Evolutionary conservation across 2,329 filamentous ascomycete species (phyloP).

Genomic region (Dothideomycetes sp.): DNA sequence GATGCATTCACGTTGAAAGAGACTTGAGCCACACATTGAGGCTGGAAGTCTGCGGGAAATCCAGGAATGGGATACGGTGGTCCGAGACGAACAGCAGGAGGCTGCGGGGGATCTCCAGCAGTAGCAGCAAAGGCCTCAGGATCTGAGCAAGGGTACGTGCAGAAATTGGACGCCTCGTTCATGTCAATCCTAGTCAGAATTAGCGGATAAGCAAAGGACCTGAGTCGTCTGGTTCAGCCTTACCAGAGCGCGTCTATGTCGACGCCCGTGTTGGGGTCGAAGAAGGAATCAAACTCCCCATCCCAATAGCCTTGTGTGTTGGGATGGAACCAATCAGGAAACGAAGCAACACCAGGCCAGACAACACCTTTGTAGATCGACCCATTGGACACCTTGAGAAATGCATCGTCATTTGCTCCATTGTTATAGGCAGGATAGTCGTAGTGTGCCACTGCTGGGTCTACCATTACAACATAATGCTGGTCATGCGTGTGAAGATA

Average conservation of each 20-base stretch:
- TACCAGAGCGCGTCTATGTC: constrained; percentile 69
- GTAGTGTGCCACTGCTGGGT: constrained; percentile 46
- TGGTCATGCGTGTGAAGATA: constrained; percentile 38
- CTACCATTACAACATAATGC: constrained; percentile 55
- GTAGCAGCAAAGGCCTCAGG: constrained; percentile 25
- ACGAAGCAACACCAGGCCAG: constrained; percentile 52
- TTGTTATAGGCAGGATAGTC: constrained; percentile 48
- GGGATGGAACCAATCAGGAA: constrained; percentile 59
- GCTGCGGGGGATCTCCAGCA: constrained; percentile 45
- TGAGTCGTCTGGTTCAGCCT: too few relatives aligned
- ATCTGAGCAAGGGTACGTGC: constrained; percentile 26
- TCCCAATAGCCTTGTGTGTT: constrained; percentile 60
- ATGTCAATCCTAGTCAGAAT: too few relatives aligned
- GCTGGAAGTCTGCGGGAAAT: constrained; percentile 58
- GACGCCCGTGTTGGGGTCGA: constrained; percentile 51
- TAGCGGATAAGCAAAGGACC: too few relatives aligned
- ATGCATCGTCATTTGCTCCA: constrained; percentile 47
- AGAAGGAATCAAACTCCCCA: constrained; percentile 54
- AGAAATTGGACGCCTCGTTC: constrained; percentile 50
- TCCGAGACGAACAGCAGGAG: constrained; percentile 48
- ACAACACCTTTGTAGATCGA: constrained; percentile 53
- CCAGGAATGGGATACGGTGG: constrained; percentile 53
- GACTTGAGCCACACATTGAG: constrained; percentile 26
- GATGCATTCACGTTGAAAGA: constrained; percentile 22
- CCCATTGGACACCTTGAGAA: constrained; percentile 44